Evolutionary conservation across 169 alveolate genomes (phyloP).

Genomic region (Plasmodium coatneyi): DNA sequence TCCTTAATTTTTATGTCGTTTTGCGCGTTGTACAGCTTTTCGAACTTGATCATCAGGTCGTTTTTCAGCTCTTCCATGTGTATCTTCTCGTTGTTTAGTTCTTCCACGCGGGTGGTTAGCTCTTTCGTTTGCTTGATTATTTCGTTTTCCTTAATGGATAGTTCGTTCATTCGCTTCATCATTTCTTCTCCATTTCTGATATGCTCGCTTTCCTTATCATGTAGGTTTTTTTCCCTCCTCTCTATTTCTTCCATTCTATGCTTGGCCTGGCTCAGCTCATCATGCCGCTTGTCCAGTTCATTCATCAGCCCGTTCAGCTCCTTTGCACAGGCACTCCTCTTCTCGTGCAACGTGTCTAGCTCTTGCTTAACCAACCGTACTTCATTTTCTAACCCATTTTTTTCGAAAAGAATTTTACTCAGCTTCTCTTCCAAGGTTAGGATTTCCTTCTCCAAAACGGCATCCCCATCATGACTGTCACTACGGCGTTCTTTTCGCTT

Average conservation of each 20-base stretch:
- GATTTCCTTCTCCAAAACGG: not conserved
- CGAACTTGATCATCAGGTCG: constrained; percentile 48
- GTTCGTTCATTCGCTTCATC: constrained; percentile 11
- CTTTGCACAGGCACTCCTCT: constrained; percentile 3
- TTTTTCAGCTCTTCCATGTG: constrained; percentile 64
- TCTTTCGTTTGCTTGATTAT: constrained; percentile 21
- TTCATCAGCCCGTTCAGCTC: constrained; percentile 25
- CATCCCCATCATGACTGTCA: not conserved
- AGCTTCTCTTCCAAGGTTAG: constrained; percentile 14
- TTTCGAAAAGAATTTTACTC: constrained; percentile 13
- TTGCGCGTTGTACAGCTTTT: constrained; percentile 47
- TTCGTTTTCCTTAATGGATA: constrained; percentile 9
- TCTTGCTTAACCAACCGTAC: constrained; percentile 5
- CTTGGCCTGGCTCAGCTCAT: constrained; percentile 11
- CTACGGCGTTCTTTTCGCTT: not conserved
- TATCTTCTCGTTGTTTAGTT: constrained; percentile 25
- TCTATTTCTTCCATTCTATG: constrained; percentile 12
- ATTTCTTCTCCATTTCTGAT: constrained; percentile 35
- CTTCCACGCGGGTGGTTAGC: constrained; percentile 10
- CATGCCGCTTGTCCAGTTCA: not conserved
- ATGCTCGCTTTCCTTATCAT: constrained; percentile 26
- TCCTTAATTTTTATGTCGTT: constrained; percentile 64
- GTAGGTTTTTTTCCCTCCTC: constrained; percentile 12
- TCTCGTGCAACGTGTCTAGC: constrained; percentile 18
- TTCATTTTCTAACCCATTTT: constrained; percentile 3